Percentiles rank a stretch among this genome's conserved stretches.
Evolutionary conservation across 164 flowering plant species (phyloP).

Genomic region (Magnolia officinalis): DNA sequence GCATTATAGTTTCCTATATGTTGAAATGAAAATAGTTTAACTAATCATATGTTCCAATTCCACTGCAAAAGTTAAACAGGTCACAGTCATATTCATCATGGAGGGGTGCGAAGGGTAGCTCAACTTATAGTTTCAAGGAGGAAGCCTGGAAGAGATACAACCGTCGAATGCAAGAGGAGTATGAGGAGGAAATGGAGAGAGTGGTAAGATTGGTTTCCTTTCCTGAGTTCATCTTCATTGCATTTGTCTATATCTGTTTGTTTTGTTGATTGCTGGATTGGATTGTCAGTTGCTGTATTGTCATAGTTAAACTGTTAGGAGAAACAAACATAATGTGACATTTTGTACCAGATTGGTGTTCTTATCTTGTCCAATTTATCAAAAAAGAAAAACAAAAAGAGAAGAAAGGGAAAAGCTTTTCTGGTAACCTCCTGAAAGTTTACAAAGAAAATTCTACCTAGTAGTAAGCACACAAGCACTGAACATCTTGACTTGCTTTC

Average conservation of each 20-base stretch:
- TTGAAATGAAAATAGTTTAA: neutral
- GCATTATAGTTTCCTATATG: neutral
- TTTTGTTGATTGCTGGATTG: neutral
- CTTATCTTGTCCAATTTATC: no score
- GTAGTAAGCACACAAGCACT: no score
- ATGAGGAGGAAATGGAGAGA: slow-evolving; percentile 98
- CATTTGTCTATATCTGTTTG: neutral
- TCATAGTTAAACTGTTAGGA: neutral
- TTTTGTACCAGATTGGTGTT: no score
- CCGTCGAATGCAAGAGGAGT: slow-evolving; percentile 86
- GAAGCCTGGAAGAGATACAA: slow-evolving; percentile 82
- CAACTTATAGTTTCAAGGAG: slow-evolving; percentile 65
- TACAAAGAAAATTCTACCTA: no score
- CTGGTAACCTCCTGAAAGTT: neutral
- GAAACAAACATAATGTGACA: neutral
- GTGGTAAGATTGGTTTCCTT: slow-evolving; percentile 52
- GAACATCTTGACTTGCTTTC: neutral
- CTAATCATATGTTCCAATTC: slow-evolving; percentile 3
- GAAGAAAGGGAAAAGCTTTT: neutral
- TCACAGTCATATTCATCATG: slow-evolving; percentile 39
- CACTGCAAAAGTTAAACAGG: slow-evolving; percentile 45
- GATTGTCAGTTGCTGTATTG: neutral
- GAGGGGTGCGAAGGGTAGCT: slow-evolving; percentile 42
- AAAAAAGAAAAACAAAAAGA: neutral
- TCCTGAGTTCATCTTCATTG: neutral